phyloP scores from a whole-genome alignment of 2,329 filamentous ascomycete genomes.

The Alternaria ethzedia region DNA sequence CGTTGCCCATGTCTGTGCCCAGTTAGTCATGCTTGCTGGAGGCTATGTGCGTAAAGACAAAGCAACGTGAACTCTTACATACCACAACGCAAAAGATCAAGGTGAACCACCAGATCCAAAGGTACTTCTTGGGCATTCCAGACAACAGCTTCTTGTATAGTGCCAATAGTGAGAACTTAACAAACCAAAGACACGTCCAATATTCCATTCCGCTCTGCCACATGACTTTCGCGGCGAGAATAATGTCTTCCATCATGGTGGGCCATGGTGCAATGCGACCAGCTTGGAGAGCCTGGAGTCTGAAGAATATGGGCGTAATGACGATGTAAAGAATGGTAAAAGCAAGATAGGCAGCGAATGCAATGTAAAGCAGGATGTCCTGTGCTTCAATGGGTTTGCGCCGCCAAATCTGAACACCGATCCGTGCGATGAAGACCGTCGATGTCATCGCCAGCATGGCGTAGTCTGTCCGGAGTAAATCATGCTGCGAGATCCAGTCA shows the following conservation, averaged over 20 bases:
- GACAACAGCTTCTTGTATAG: constrained; percentile 49
- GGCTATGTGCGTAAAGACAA: neutral
- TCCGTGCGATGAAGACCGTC: constrained; percentile 20
- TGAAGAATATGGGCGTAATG: constrained; percentile 44
- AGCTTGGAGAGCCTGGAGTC: constrained; percentile 30
- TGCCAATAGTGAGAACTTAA: constrained; percentile 50
- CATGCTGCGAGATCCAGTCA: constrained; percentile 20
- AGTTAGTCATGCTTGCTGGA: neutral
- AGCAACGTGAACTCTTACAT: constrained; percentile 7
- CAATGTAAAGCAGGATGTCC: constrained; percentile 31
- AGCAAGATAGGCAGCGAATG: constrained; percentile 36
- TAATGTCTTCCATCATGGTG: constrained; percentile 38
- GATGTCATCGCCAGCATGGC: constrained; percentile 26
- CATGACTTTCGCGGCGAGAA: constrained; percentile 46
- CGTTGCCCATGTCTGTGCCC: constrained; percentile 43
- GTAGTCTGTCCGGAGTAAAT: constrained; percentile 20
- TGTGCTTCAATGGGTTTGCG: constrained; percentile 14
- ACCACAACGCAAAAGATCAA: constrained; percentile 45
- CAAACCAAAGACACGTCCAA: constrained; percentile 50
- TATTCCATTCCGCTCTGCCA: constrained; percentile 49
- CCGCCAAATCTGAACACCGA: constrained; percentile 17
- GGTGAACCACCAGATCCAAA: constrained; percentile 48
- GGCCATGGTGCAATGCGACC: constrained; percentile 34
- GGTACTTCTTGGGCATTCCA: constrained; percentile 38
- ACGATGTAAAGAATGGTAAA: constrained; percentile 44